A percentile compares a stretch with the other conserved stretches of the same genome.
phyloP scores from a whole-genome alignment of 257 asterid genomes.

The Solanum commersonii region DNA sequence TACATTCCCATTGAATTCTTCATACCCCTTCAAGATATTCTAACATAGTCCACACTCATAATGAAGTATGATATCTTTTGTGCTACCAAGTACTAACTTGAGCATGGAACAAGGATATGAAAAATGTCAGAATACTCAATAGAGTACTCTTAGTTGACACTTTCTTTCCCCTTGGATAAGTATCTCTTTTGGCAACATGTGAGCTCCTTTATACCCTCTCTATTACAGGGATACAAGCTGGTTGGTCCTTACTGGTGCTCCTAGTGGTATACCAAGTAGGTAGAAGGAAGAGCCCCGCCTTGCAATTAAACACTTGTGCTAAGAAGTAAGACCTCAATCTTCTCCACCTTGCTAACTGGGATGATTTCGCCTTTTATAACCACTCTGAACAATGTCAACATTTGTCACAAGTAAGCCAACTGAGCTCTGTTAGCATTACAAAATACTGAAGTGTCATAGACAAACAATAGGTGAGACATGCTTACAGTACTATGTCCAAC shows the following conservation, averaged over 20 bases:
- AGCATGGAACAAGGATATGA: not conserved
- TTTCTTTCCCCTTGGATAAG: not conserved
- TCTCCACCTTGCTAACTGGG: not conserved
- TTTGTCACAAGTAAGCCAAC: not conserved
- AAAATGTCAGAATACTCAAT: not conserved
- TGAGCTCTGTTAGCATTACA: not conserved
- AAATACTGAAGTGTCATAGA: not conserved
- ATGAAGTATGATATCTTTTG: not conserved
- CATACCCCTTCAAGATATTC: not conserved
- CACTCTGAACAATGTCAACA: not conserved
- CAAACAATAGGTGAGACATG: not conserved
- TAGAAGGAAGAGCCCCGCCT: not conserved
- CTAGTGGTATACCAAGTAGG: not conserved
- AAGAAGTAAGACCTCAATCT: not conserved
- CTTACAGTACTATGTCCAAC: not conserved
- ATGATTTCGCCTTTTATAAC: not conserved
- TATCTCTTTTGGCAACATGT: not conserved
- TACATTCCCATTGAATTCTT: not conserved
- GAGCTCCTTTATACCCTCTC: not conserved
- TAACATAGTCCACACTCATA: not conserved
- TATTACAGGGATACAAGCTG: not conserved
- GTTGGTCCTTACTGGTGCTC: not conserved
- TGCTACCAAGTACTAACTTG: not conserved
- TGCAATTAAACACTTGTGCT: not conserved
- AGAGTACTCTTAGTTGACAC: not conserved